Base-by-base conservation (phyloP, 306 rosid species). In the Malus sieversii region DNA sequence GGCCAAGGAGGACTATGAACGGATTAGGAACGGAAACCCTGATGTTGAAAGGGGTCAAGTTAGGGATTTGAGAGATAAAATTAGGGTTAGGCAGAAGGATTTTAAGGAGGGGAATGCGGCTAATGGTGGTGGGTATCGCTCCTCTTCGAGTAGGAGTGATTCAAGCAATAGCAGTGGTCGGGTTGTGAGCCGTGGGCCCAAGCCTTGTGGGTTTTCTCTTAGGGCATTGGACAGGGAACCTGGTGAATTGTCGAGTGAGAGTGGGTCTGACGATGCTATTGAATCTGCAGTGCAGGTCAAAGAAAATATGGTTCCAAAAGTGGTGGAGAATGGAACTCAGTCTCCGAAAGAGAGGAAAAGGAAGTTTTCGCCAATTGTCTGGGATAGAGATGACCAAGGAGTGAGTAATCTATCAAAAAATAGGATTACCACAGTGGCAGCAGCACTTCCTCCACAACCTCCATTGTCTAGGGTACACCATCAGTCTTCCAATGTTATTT, bases 211-310 rank as follows among this genome's bases (percentile, higher is more conserved):
- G 27, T 79, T 86, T 76, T 73, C 86, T 14, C 82, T 62, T 8
- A 88, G 80, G 86, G 30, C 86, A 3, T 22, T 82, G 66, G 99
- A 96, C 63, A 89, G 83, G 80, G 99, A 92, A 84, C 98, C 99
- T 1, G 99, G 99, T 46, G 99, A 96, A 65, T 89, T 96, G 83
- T 96, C 99, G 4, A 96, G 97, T 75, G 99, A 90, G 85, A 93
- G 97, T 58, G 96, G 97, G 35, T 90, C 99, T 57, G 97, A 96
- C 66, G 99, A 87, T 79, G 96, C 89, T 78, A 73, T 82, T 82
- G 98, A 95, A 64, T 92, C 88, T 0, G 88, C 81, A 45, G 45
- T 82, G 6, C 76, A 77, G 82, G 48, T 62, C 45, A 86, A 86
- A 66, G 87, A 79, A 19, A 10, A 61, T 10, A 90, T 77, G 81